These are phyloP conservation scores for Roridomyces roridus DNA, from an alignment of 768 basidiomycete species.

Conservation along the genomic window DNA sequence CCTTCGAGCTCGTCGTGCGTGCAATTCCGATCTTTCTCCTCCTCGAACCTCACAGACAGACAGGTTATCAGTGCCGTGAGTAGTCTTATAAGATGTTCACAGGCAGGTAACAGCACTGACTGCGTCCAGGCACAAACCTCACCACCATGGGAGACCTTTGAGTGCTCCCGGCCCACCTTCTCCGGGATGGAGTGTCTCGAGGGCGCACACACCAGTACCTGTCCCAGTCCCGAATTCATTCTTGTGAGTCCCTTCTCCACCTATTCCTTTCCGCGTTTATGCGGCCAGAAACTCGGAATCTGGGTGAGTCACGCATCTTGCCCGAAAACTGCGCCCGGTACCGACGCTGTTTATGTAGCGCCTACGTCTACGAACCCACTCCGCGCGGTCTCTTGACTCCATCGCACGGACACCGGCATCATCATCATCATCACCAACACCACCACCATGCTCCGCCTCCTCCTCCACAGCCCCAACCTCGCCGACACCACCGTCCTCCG, in stretches of 20 bases:
- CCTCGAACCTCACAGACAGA: background rate
- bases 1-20: background rate
- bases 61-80: slow-evolving; percentile 17
- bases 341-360: slow-evolving; percentile 1
- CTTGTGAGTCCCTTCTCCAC: slow-evolving; percentile 1
- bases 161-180: slow-evolving; percentile 6
- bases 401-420: slow-evolving; percentile 6
- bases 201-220: slow-evolving; percentile 2
- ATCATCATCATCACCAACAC: slow-evolving; percentile 8
- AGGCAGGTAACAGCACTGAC: background rate
- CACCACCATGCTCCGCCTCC: slow-evolving; percentile 7
- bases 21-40: background rate
- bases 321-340: too few relatives aligned
- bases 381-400: slow-evolving; percentile 13
- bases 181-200: slow-evolving; percentile 7
- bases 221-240: slow-evolving; percentile 6
- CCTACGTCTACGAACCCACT: slow-evolving; percentile 5
- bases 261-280: background rate
- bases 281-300: slow-evolving; percentile 4
- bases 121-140: slow-evolving; percentile 1
- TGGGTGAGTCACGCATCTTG: background rate
- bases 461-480: background rate
- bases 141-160: background rate
- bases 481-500: background rate
- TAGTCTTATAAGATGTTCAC: background rate